phyloP scores from a whole-genome alignment of 108 stramenopile genomes.

The Epipyxis sp. region DNA sequence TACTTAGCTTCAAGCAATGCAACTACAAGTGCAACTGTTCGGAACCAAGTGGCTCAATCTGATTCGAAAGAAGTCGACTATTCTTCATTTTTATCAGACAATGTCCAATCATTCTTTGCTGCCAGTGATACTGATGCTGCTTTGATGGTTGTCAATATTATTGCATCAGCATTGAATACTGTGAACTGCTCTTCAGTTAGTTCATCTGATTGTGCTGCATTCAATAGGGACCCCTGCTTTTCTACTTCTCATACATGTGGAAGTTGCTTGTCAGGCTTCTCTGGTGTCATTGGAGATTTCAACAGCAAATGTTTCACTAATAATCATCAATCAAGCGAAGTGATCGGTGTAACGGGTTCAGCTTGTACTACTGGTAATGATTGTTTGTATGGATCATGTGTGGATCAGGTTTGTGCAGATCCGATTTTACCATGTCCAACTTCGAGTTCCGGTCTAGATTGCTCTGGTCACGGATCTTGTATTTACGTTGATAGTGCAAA shows the following conservation, averaged over 20 bases:
- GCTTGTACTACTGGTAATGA: background rate
- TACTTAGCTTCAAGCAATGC: background rate
- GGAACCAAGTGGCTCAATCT: no score
- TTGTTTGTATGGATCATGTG: background rate
- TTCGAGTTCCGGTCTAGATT: background rate
- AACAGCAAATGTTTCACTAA: background rate
- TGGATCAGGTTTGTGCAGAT: background rate
- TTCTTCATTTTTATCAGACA: conserved; percentile 14
- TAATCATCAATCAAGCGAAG: background rate
- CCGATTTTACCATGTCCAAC: background rate
- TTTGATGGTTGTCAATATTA: background rate
- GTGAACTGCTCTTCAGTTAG: background rate
- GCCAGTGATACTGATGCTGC: background rate
- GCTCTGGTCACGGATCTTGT: background rate
- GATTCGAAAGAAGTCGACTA: background rate
- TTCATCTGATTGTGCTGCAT: background rate
- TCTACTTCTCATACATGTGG: background rate
- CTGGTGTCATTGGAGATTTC: background rate
- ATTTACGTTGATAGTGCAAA: background rate
- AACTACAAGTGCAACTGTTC: background rate
- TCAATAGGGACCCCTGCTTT: background rate
- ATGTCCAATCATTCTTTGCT: background rate
- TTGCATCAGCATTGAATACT: conserved; percentile 6
- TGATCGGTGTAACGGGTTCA: background rate
- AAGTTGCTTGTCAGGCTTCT: background rate